Evolutionary conservation across 2,329 filamentous ascomycete species (phyloP), one percentile per base, ranked within the genome.

Genomic region (Westerdykella sp.): DNA sequence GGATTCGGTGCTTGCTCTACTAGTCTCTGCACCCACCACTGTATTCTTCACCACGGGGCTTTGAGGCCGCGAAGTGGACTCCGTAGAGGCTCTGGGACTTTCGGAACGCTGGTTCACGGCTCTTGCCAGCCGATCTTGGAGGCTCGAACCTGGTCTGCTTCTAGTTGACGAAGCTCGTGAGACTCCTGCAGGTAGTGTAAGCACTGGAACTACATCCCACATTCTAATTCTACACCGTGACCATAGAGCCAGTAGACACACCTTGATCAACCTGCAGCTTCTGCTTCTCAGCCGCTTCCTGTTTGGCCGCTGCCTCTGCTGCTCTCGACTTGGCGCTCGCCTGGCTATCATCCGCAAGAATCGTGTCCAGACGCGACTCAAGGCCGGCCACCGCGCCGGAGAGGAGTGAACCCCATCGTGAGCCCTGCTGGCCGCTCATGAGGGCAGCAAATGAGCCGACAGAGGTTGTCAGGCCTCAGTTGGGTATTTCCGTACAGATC

Each of bases 361-460:
- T 95, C 39, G 80, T 90, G 66, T 98, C 93, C 46, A 98, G 78
- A 35, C 87, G 83, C 46, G 90, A 94, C 71, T 98, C 93, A 45
- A 98, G 85, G 47, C 90, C 90, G 42, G 90, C 89, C 47, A 97
- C 88, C 50, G 91, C 90, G 68, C 91, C 87, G 52, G 89, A 62
- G 48, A 66, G 53, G 40, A 57, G 40, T 13, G 49, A 53, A 39
- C 55, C 55, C 55, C 55, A 57, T 48, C 54, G 39, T 40, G 46
- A 47, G 39, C 47, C 49, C 37, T 52, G 50, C 42, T 60, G 57
- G 21, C 55, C 54, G 44, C 60, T 65, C 56, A 63, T 63, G 22
- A 34, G n/a, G 39, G 30, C 15, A 30, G 12, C 18, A 18, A 21
- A 13, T 12, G 21, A 40, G n/a, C 22, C n/a, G 21, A 13, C 6